Percentiles rank a stretch among this genome's conserved stretches.
Evolutionary conservation across 768 basidiomycete species (phyloP).

Genomic region (Tricholoma sp.): DNA sequence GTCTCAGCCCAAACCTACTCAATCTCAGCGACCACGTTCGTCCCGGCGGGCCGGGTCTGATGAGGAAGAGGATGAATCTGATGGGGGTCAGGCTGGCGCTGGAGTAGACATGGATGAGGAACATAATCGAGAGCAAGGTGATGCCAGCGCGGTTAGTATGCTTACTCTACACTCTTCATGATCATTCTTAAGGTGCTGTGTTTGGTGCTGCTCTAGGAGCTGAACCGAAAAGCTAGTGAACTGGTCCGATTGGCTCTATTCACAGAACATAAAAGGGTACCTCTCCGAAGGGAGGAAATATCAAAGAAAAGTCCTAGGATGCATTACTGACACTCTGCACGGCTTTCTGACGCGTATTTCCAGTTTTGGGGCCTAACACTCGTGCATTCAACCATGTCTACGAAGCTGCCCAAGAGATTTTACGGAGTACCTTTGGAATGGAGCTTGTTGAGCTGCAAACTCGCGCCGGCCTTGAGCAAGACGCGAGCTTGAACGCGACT

Average conservation of each 20-base stretch:
- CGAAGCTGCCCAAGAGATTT: constrained; percentile 53
- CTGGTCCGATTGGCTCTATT: constrained; percentile 82
- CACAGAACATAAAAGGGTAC: constrained; percentile 61
- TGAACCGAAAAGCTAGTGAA: constrained; percentile 60
- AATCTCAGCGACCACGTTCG: constrained; percentile 29
- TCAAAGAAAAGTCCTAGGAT: constrained; percentile 64
- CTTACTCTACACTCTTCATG: not conserved
- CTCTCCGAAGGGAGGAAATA: constrained; percentile 79
- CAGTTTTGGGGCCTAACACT: constrained; percentile 34
- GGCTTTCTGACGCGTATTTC: not conserved
- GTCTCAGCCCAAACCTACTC: constrained; percentile 32
- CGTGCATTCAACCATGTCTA: constrained; percentile 67
- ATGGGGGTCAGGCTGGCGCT: constrained; percentile 26
- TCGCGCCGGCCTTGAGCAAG: constrained; percentile 50
- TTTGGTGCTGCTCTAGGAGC: constrained; percentile 37
- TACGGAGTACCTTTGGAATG: constrained; percentile 71
- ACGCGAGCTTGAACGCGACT: constrained; percentile 27
- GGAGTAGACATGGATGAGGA: constrained; percentile 30
- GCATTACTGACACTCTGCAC: not conserved
- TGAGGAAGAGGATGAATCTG: constrained; percentile 30
- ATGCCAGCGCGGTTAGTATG: constrained; percentile 9
- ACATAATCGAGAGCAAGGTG: constrained; percentile 19
- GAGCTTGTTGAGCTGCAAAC: constrained; percentile 77
- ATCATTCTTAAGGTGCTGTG: not conserved
- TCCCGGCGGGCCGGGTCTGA: constrained; percentile 27